These are phyloP conservation scores for Exophiala lecanii-corni DNA, from an alignment of 2,329 filamentous ascomycete genomes.

Conservation along the genomic window DNA sequence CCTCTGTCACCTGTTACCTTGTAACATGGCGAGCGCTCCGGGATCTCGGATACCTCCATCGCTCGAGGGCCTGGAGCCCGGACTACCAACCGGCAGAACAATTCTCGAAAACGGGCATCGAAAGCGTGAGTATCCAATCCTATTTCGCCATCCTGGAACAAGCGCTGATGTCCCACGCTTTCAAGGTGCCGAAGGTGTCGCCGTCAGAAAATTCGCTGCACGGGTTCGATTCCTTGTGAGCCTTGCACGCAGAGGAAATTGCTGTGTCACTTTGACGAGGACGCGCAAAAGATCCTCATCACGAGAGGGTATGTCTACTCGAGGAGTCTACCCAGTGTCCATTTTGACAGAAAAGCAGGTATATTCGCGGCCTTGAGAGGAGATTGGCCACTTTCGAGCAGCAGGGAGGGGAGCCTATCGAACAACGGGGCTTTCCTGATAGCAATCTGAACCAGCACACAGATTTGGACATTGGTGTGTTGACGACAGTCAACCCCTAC, in stretches of 20 bases:
- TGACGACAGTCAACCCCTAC: neutral
- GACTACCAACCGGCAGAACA: too few species aligned
- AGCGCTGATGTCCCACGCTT: too few species aligned
- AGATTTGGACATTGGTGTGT: too few species aligned
- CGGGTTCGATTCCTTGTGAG: constrained; percentile 40
- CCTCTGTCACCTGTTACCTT: too few species aligned
- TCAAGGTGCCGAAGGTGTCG: constrained; percentile 44
- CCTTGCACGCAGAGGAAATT: constrained; percentile 43
- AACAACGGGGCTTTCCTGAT: neutral
- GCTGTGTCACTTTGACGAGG: constrained; percentile 41
- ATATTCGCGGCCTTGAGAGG: constrained; percentile 33
- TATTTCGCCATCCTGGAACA: constrained; percentile 2
- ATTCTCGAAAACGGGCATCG: constrained; percentile 32
- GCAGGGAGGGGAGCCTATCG: neutral
- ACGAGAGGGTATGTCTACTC: constrained; percentile 40
- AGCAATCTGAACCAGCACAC: neutral
- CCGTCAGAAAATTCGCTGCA: constrained; percentile 45
- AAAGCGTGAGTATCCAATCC: constrained; percentile 30
- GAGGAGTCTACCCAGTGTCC: constrained; percentile 6
- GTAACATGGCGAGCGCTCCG: too few species aligned
- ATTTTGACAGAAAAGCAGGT: constrained; percentile 27
- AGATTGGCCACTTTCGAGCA: too few species aligned
- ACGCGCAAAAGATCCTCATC: constrained; percentile 48
- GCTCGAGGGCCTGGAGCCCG: too few species aligned
- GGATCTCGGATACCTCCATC: too few species aligned